Conservation (phyloP, 768 basidiomycete genomes). For the Dentipellis sp. region DNA sequence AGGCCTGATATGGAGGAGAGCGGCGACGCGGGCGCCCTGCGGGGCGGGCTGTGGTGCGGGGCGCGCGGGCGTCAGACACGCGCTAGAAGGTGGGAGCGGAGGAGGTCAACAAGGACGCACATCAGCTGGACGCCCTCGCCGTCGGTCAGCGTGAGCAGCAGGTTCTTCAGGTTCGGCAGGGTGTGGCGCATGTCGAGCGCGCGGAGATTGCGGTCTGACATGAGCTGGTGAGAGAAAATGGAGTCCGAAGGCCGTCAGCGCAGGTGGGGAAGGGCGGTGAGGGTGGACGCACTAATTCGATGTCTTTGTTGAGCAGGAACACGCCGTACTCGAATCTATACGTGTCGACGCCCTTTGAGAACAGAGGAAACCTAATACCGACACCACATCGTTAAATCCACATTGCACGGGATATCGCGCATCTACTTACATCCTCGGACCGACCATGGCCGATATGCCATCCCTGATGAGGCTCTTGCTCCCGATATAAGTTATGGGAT, state of each 20-base stretch:
- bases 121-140: slow-evolving; percentile 41
- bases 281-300: slow-evolving; percentile 66
- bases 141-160: slow-evolving; percentile 77
- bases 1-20: slow-evolving; percentile 2
- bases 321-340: slow-evolving; percentile 98
- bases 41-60: background rate
- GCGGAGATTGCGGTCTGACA: slow-evolving; percentile 82
- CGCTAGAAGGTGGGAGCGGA: background rate
- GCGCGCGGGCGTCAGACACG: no score
- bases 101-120: slow-evolving; percentile 26
- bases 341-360: slow-evolving; percentile 88
- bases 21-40: background rate
- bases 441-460: slow-evolving; percentile 90
- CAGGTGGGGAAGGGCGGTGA: background rate
- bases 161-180: slow-evolving; percentile 91
- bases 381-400: background rate
- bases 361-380: slow-evolving; percentile 78
- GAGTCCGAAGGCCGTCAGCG: slow-evolving; percentile 1
- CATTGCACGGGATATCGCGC: background rate
- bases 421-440: slow-evolving; percentile 73
- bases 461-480: slow-evolving; percentile 89
- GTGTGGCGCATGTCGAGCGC: slow-evolving; percentile 94
- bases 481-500: slow-evolving; percentile 85
- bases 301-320: slow-evolving; percentile 93
- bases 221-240: slow-evolving; percentile 45